These are phyloP conservation scores for Fusarium beomiforme DNA, from an alignment of 2,329 filamentous ascomycete species.

Conservation along the genomic window DNA sequence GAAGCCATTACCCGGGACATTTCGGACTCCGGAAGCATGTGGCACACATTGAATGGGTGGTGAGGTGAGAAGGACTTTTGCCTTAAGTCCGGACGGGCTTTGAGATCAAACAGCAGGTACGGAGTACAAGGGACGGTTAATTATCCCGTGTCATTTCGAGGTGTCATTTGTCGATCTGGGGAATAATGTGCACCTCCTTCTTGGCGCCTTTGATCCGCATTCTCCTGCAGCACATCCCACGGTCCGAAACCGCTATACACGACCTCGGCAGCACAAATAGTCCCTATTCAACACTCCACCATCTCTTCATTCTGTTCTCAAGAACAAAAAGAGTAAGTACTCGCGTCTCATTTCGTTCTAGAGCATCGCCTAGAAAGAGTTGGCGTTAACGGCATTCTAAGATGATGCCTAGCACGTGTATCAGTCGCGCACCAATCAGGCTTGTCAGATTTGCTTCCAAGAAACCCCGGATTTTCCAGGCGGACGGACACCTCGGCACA, in stretches of 20 bases:
- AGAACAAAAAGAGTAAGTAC: not conserved
- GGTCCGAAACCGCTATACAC: not conserved
- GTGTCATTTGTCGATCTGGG: constrained; percentile 19
- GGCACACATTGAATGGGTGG: not conserved
- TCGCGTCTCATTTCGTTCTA: not conserved
- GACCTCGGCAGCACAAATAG: not conserved
- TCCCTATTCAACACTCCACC: not conserved
- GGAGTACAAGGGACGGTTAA: not conserved
- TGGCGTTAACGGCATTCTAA: constrained; percentile 27
- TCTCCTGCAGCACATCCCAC: not conserved
- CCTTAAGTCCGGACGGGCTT: constrained; percentile 23
- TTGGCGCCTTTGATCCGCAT: constrained; percentile 10
- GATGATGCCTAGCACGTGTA: constrained; percentile 11
- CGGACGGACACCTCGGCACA: constrained; percentile 9
- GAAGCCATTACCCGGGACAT: constrained; percentile 1
- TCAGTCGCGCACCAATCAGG: constrained; percentile 5
- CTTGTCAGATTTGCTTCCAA: constrained; percentile 10
- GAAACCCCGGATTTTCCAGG: constrained; percentile 26
- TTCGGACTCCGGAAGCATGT: constrained; percentile 28
- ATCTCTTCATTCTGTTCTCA: not conserved
- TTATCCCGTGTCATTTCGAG: constrained; percentile 8
- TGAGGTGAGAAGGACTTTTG: constrained; percentile 6
- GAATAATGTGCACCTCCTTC: constrained; percentile 8
- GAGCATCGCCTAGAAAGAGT: not conserved
- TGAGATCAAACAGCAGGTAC: not conserved